phyloP scores from a whole-genome alignment of 805 yeast species.

The Babjeviella inositovora region DNA sequence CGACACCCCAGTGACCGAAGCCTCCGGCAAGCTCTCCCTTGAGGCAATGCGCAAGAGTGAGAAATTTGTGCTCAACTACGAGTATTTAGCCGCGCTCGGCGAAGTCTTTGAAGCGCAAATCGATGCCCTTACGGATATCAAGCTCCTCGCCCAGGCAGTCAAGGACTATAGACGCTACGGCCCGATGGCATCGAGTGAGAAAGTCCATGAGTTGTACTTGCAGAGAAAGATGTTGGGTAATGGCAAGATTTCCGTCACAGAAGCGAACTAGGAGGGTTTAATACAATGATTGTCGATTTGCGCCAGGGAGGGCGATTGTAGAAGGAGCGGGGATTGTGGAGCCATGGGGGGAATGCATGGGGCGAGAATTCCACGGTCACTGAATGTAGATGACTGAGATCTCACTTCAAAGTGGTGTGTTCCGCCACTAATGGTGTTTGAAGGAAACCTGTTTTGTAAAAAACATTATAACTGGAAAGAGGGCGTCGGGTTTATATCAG shows the following conservation, averaged over 20 bases:
- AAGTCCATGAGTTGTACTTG: constrained; percentile 17
- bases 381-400: no score
- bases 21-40: constrained; percentile 15
- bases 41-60: constrained; percentile 13
- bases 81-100: constrained; percentile 35
- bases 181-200: constrained; percentile 29
- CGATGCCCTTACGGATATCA: constrained; percentile 12
- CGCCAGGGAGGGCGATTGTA: no score
- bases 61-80: constrained; percentile 39
- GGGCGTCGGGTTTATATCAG: no score
- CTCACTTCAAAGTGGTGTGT: no score
- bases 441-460: no score
- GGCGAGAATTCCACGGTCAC: no score
- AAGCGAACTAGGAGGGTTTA: no score
- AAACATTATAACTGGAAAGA: no score
- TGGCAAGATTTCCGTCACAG: constrained; percentile 5
- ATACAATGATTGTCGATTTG: no score
- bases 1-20: constrained; percentile 32
- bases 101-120: constrained; percentile 21
- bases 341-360: no score
- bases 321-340: no score
- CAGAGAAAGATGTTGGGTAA: constrained; percentile 18
- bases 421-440: no score
- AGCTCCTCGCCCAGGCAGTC: constrained; percentile 21
- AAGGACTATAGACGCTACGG: constrained; percentile 59